Evolutionary conservation across 345 rosid species (phyloP).

Genomic region (Euphorbia peplus): DNA sequence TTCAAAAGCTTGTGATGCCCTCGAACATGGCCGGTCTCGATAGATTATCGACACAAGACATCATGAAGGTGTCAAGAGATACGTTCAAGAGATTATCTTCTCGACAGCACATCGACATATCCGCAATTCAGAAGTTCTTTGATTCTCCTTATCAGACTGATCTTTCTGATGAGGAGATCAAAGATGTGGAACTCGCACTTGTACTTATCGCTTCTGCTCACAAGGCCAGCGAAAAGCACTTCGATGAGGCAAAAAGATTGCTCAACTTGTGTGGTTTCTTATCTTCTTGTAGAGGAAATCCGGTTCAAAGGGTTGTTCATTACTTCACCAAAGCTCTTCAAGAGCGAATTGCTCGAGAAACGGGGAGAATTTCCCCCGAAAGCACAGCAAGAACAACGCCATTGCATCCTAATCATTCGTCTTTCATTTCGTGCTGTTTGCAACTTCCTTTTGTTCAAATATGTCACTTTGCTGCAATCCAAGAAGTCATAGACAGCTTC

Average conservation of each 20-base stretch:
- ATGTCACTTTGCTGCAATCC: constrained; percentile 34
- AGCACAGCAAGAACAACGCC: neutral
- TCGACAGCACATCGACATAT: neutral
- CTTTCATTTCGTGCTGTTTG: neutral
- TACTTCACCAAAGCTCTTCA: constrained; percentile 1
- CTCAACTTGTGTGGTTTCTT: constrained; percentile 7
- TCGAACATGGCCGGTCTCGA: neutral
- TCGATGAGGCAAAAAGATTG: neutral
- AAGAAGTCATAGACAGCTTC: constrained; percentile 45
- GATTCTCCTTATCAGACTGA: neutral
- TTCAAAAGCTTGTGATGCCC: neutral
- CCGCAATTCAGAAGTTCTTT: neutral
- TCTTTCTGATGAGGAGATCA: constrained; percentile 4
- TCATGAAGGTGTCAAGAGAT: constrained; percentile 12
- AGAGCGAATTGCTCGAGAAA: neutral
- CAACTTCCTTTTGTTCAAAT: neutral
- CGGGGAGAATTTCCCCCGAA: neutral
- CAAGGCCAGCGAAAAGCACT: neutral
- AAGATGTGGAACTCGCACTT: constrained; percentile 1
- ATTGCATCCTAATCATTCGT: neutral
- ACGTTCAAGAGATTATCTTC: neutral
- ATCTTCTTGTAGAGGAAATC: constrained; percentile 1
- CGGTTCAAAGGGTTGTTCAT: constrained; percentile 4
- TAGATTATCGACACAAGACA: constrained; percentile 10
- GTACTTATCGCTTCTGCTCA: constrained; percentile 6